Evolutionary conservation across 805 yeast species (phyloP).

Genomic region (Yamadazyma kitorensis): DNA sequence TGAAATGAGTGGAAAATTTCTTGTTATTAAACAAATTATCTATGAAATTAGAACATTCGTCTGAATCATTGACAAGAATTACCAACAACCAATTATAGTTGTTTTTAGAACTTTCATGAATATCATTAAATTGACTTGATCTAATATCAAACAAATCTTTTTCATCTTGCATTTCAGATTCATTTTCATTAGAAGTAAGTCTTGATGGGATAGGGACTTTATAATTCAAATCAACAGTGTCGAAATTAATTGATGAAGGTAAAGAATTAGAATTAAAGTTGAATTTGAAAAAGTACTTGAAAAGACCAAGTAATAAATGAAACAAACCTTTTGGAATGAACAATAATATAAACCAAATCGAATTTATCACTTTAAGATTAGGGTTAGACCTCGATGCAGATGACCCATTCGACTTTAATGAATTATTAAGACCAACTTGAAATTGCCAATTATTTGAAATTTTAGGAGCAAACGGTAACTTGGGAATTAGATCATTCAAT

Average conservation of each 20-base stretch:
- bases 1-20: slow-evolving; percentile 20
- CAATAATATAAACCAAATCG: slow-evolving; percentile 10
- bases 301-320: slow-evolving; percentile 5
- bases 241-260: slow-evolving; percentile 27
- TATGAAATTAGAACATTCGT: slow-evolving; percentile 18
- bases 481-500: slow-evolving; percentile 25
- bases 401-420: slow-evolving; percentile 14
- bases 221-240: slow-evolving; percentile 20
- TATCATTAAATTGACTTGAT: too few species aligned
- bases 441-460: slow-evolving; percentile 41
- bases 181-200: too few species aligned
- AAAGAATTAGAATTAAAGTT: slow-evolving; percentile 14
- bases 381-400: background rate
- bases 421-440: slow-evolving; percentile 38
- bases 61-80: slow-evolving; percentile 26
- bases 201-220: too few species aligned
- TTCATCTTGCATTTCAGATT: too few species aligned
- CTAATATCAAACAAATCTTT: too few species aligned
- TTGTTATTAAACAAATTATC: slow-evolving; percentile 13
- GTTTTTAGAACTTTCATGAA: slow-evolving; percentile 25
- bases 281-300: slow-evolving; percentile 8
- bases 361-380: slow-evolving; percentile 3
- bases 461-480: slow-evolving; percentile 39
- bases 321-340: slow-evolving; percentile 10
- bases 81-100: slow-evolving; percentile 33